Conservation (phyloP, 2,329 filamentous ascomycete genomes). For the Stagonosporopsis vannaccii region DNA sequence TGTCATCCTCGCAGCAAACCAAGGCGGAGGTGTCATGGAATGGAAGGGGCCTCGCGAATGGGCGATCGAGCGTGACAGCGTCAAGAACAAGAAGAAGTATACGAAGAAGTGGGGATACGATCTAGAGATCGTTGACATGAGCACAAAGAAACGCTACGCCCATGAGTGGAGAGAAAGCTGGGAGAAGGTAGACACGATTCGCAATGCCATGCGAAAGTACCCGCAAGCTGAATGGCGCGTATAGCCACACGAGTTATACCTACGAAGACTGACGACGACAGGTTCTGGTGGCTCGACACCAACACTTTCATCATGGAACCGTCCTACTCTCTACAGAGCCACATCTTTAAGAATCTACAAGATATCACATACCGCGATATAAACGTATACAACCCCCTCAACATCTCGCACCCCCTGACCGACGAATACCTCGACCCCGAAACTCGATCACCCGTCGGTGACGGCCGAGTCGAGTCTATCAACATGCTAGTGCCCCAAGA, state of each 20-base stretch:
- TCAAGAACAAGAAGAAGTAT: constrained; percentile 94
- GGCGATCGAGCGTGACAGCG: constrained; percentile 96
- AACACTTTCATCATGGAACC: constrained; percentile 99
- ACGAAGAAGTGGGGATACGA: constrained; percentile 90
- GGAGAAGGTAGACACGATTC: constrained; percentile 97
- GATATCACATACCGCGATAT: constrained; percentile 89
- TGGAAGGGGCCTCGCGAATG: constrained; percentile 98
- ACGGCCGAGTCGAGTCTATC: constrained; percentile 79
- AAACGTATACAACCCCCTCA: constrained; percentile 93
- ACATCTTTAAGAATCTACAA: constrained; percentile 84
- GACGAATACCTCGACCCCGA: constrained; percentile 78
- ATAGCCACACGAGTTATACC: not conserved
- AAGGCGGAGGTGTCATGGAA: constrained; percentile 97
- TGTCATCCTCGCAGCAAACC: constrained; percentile 90
- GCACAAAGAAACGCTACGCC: constrained; percentile 96
- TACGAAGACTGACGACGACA: constrained; percentile 53
- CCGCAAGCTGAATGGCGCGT: constrained; percentile 93
- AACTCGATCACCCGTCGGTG: constrained; percentile 75
- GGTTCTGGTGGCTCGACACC: constrained; percentile 99
- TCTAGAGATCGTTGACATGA: constrained; percentile 96
- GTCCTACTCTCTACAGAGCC: constrained; percentile 83
- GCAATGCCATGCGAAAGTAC: constrained; percentile 89
- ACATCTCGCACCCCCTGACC: constrained; percentile 84
- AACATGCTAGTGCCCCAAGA: constrained; percentile 92
- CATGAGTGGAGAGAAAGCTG: constrained; percentile 99